phyloP scores from a whole-genome alignment of 306 rosid species.

The Cicer chorassanicum region DNA sequence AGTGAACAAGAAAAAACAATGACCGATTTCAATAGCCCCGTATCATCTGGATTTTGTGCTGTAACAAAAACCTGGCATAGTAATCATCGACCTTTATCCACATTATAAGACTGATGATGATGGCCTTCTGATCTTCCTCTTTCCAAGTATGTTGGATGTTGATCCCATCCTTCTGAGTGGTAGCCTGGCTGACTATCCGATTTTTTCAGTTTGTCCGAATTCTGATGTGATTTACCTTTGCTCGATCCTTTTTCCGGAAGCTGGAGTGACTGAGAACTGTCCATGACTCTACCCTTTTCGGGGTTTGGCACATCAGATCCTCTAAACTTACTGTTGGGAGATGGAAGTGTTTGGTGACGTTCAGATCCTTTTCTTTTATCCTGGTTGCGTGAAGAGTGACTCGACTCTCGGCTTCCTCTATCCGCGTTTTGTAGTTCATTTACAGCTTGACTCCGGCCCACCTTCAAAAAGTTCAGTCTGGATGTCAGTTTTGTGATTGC shows the following conservation, averaged over 20 bases:
- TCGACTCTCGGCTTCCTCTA: conserved; percentile 52
- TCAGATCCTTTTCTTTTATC: conserved; percentile 61
- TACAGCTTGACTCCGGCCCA: conserved; percentile 61
- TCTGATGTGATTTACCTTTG: conserved; percentile 51
- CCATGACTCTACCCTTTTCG: conserved; percentile 51
- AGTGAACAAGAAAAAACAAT: conserved; percentile 26
- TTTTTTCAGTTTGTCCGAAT: conserved; percentile 57
- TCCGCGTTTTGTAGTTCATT: conserved; percentile 68
- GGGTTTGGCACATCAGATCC: conserved; percentile 50
- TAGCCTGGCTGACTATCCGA: conserved; percentile 57
- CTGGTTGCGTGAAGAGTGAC: conserved; percentile 41
- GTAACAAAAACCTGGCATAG: conserved; percentile 41
- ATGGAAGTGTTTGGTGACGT: conserved; percentile 41
- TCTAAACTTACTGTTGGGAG: conserved; percentile 35
- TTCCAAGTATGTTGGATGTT: conserved; percentile 49
- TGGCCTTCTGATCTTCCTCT: conserved; percentile 71
- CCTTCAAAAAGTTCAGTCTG: conserved; percentile 85
- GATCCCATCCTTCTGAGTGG: conserved; percentile 57
- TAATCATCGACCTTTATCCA: conserved; percentile 57
- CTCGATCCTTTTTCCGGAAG: conserved; percentile 44
- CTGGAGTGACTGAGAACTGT: conserved; percentile 41
- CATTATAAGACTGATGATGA: conserved; percentile 46
- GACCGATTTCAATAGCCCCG: conserved; percentile 23
- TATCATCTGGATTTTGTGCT: conserved; percentile 46
- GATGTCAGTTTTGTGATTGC: conserved; percentile 80